Percentiles rank a stretch among this genome's conserved stretches.
Conservation (phyloP, 2,329 filamentous ascomycete genomes). For the Bipolaris zeicola region DNA sequence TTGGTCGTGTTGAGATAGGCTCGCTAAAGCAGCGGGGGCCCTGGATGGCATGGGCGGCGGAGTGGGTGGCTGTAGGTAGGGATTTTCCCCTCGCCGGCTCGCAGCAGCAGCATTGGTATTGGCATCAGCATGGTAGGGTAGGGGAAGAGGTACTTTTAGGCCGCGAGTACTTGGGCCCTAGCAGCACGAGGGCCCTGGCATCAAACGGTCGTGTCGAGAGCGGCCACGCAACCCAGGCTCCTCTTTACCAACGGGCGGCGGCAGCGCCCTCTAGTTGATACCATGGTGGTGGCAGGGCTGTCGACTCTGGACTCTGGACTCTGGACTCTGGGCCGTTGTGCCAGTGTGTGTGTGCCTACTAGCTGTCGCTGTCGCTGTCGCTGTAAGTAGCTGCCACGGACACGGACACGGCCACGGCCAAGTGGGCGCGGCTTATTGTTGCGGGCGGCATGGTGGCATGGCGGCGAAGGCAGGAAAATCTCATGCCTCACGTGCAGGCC, state of each 20-base stretch:
- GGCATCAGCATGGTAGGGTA: not conserved
- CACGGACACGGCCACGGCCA: conserved; percentile 24
- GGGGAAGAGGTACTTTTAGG: not conserved
- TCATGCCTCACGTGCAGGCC: conserved; percentile 30
- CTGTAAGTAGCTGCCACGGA: too few species aligned
- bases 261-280: not conserved
- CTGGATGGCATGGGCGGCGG: not conserved
- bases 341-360: too few species aligned
- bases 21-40: conserved; percentile 4
- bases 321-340: not conserved
- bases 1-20: conserved; percentile 11
- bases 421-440: conserved; percentile 25
- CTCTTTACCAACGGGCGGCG: not conserved
- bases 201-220: conserved; percentile 4
- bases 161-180: too few species aligned
- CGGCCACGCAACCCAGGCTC: not conserved
- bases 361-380: too few species aligned
- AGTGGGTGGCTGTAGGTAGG: not conserved
- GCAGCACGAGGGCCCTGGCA: too few species aligned
- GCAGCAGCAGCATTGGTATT: not conserved
- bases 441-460: conserved; percentile 23
- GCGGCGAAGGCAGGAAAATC: conserved; percentile 22
- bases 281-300: not conserved
- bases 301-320: not conserved
- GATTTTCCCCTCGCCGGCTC: not conserved